Evolutionary conservation across 2,329 filamentous ascomycete genomes (phyloP).

Genomic region (Aphanoascus verrucosus): DNA sequence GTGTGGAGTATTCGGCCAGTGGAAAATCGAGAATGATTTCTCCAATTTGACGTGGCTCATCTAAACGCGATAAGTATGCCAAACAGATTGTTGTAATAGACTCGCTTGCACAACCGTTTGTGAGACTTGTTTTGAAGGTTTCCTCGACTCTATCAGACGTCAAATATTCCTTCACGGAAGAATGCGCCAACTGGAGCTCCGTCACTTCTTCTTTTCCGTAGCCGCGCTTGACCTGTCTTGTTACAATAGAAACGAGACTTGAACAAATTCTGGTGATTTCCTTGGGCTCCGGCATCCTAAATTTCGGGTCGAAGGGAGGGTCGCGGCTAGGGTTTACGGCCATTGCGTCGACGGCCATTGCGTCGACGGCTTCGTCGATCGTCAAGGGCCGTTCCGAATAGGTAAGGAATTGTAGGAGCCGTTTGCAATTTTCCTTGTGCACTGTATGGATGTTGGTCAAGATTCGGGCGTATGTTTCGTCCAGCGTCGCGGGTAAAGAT

Average conservation of each 20-base stretch:
- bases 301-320: conserved; percentile 19
- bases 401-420: conserved; percentile 16
- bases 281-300: conserved; percentile 20
- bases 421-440: neutral
- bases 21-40: conserved; percentile 11
- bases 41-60: neutral
- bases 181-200: no score
- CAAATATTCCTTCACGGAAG: no score
- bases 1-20: conserved; percentile 15
- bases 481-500: conserved; percentile 19
- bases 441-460: conserved; percentile 13
- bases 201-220: no score
- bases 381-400: conserved; percentile 16
- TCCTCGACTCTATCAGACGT: no score
- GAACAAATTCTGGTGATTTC: conserved; percentile 17
- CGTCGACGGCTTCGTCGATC: conserved; percentile 15
- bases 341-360: conserved; percentile 14
- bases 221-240: no score
- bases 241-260: no score
- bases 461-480: conserved; percentile 21
- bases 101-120: no score
- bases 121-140: no score
- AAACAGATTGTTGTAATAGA: conserved; percentile 8
- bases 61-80: conserved; percentile 15
- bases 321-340: conserved; percentile 11